Base-by-base conservation (phyloP, 2,329 filamentous ascomycete species). In the Colletotrichum sp. region DNA sequence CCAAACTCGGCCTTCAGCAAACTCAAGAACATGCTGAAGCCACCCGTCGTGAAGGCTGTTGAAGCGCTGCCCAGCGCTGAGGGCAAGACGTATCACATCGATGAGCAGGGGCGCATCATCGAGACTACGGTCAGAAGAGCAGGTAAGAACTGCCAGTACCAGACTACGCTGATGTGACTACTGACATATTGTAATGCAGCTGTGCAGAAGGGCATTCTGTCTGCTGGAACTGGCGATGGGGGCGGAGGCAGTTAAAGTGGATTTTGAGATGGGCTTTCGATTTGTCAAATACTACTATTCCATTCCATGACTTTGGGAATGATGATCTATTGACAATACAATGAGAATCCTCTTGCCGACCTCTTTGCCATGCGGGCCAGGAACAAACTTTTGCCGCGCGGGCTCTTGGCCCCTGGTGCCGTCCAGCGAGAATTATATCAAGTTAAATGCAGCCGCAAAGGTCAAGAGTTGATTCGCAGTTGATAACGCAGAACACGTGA, bases 51-150 rank as follows among this genome's bases (percentile, higher is more conserved):
- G 21, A 74, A 74, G 58, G 76, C 76, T 1, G 52, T 66, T 2
- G 76, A 74, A 16, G 63, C 67, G 32, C 70, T 77, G 55, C 74
- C 76, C 0, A 72, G 12, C 43, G n/a, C 58, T 7, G 76, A 77
- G 57, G 71, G 71, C n/a, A 77, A 77, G 71, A 68, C 75, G 16
- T 77, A 77, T 52, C 74, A 74, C n/a, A 34, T 77, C 10, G 38
- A 77, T 61, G 70, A 77, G 34, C 38, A 77, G 67, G 76, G 74
- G 13, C 38, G 48, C 13, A 55, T 77, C 38, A 77, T 77, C 32
- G 67, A 77, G 36, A 77, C 74, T 3, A 77, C 76, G 4, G 66
- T 69, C 4, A 36, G 43, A 32, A 76, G 76, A 38, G 73, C 68
- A 30, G 74, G 69, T 57, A 36, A 75, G 68, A 8, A 1, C 3